A percentile compares a stretch with the other conserved stretches of the same genome.
Conservation (phyloP, 768 basidiomycete genomes). For the Pluteus cervinus region DNA sequence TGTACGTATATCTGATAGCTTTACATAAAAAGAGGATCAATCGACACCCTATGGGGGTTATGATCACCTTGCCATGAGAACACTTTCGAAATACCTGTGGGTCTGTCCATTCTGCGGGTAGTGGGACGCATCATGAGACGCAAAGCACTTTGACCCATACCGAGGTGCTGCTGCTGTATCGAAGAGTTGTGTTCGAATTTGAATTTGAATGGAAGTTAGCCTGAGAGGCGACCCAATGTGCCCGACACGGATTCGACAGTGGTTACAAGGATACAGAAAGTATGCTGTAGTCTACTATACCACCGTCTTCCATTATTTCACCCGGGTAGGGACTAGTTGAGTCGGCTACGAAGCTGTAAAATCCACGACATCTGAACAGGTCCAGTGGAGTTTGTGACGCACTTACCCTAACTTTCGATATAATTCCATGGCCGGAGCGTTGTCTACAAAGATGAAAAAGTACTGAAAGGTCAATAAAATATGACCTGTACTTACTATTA, state of each 20-base stretch:
- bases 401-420: background rate
- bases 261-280: background rate
- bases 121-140: slow-evolving; percentile 73
- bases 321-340: slow-evolving; percentile 39
- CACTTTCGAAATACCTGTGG: slow-evolving; percentile 89
- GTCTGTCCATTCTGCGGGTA: slow-evolving; percentile 88
- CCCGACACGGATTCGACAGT: slow-evolving; percentile 10
- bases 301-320: slow-evolving; percentile 37
- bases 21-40: slow-evolving; percentile 92
- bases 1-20: slow-evolving; percentile 48
- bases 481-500: slow-evolving; percentile 40
- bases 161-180: slow-evolving; percentile 34
- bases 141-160: slow-evolving; percentile 40
- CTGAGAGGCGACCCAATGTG: slow-evolving; percentile 4
- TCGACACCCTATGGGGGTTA: slow-evolving; percentile 99
- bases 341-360: slow-evolving; percentile 41
- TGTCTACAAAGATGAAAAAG: no score
- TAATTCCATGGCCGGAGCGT: no score
- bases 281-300: slow-evolving; percentile 11
- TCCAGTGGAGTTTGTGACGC: background rate
- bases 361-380: slow-evolving; percentile 16
- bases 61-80: slow-evolving; percentile 91
- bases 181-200: slow-evolving; percentile 43
- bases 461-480: no score
- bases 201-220: slow-evolving; percentile 6